These are phyloP conservation scores for Serendipita sp. DNA, from an alignment of 1,284 basidiomycete genomes.

Conservation along the genomic window DNA sequence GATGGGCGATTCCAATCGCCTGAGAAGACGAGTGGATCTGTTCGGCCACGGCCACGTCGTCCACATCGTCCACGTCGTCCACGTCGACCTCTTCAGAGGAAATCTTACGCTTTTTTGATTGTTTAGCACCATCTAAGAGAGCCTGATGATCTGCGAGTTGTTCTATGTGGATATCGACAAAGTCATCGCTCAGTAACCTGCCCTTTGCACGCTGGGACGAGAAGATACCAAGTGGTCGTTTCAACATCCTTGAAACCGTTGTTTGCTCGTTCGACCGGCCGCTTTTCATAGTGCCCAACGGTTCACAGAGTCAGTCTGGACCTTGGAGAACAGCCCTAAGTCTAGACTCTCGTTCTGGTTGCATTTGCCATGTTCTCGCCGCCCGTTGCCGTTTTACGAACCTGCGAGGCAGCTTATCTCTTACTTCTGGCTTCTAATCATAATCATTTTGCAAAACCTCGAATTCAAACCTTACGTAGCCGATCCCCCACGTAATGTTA, in stretches of 20 bases:
- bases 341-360: no score
- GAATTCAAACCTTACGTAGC: no score
- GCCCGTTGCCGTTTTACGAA: no score
- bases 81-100: not conserved
- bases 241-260: not conserved
- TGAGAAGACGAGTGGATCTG: not conserved
- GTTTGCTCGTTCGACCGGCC: not conserved
- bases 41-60: not conserved
- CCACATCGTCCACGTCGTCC: no score
- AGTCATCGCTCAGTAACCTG: not conserved
- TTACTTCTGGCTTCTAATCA: no score
- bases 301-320: no score
- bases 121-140: not conserved
- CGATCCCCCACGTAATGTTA: no score
- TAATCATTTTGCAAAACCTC: no score
- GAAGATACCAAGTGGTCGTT: conserved; percentile 1
- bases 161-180: conserved; percentile 1
- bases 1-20: not conserved
- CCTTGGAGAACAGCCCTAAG: no score
- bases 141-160: not conserved
- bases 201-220: not conserved
- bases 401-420: no score
- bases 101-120: not conserved
- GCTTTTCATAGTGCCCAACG: no score
- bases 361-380: no score